Conservation (phyloP, 1,284 basidiomycete species). For the Rhodotorula glutinis region DNA sequence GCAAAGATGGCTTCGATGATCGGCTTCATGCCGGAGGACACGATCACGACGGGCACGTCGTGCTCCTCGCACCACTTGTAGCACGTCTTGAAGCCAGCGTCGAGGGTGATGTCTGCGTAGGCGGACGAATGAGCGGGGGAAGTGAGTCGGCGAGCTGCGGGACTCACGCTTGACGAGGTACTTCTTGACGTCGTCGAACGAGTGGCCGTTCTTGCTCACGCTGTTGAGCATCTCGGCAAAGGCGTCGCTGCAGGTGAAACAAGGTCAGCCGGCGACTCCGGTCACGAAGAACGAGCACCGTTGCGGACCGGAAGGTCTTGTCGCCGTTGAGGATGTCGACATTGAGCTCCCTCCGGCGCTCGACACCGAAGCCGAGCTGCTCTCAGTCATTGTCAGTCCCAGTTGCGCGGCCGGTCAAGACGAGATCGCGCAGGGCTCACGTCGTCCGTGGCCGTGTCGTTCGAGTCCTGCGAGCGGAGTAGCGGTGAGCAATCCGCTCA, state of each 20-base stretch:
- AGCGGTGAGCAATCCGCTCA: too few relatives aligned
- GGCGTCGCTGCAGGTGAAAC: constrained; percentile 59
- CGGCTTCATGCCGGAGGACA: constrained; percentile 86
- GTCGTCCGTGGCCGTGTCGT: constrained; percentile 56
- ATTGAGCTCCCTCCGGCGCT: constrained; percentile 67
- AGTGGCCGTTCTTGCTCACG: constrained; percentile 59
- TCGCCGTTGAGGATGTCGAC: constrained; percentile 64
- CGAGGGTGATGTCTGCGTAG: constrained; percentile 70
- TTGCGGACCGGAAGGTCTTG: constrained; percentile 64
- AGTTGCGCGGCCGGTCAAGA: background rate
- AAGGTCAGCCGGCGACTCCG: background rate
- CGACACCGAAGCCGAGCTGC: constrained; percentile 65
- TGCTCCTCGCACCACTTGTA: constrained; percentile 56
- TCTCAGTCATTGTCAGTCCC: background rate
- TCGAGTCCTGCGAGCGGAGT: constrained; percentile 60
- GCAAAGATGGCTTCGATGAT: constrained; percentile 65
- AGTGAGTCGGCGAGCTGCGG: background rate
- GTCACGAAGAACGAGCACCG: background rate
- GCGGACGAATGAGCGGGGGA: background rate
- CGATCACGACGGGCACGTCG: constrained; percentile 64
- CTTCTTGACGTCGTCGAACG: constrained; percentile 76
- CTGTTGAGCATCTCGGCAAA: constrained; percentile 77
- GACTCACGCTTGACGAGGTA: constrained; percentile 60
- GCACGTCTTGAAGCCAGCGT: constrained; percentile 82
- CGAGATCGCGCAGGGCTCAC: background rate